Percentiles rank a stretch among this genome's conserved stretches.
These are phyloP conservation scores for Penicillium frequentans DNA, from an alignment of 2,329 filamentous ascomycete genomes.

Conservation along the genomic window DNA sequence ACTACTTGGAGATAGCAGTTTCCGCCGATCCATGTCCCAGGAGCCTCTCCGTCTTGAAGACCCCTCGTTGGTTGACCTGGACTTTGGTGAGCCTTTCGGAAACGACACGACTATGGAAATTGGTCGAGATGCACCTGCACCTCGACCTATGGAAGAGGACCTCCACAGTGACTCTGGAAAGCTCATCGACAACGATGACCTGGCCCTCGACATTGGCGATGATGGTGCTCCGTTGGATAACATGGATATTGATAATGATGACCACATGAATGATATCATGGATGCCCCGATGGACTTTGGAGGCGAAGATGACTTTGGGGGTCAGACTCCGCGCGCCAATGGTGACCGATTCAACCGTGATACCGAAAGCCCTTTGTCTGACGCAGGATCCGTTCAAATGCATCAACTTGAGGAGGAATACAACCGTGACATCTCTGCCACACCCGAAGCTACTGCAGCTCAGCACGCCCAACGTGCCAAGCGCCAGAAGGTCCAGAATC, in stretches of 20 bases:
- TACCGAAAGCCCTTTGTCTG: conserved; percentile 69
- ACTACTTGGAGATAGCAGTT: conserved; percentile 68
- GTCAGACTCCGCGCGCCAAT: conserved; percentile 51
- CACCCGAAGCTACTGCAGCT: conserved; percentile 53
- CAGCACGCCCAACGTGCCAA: conserved; percentile 72
- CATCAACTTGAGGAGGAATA: conserved; percentile 52
- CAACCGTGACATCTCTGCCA: conserved; percentile 16
- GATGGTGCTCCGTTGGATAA: conserved; percentile 46
- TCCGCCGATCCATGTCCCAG: conserved; percentile 48
- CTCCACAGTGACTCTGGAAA: conserved; percentile 65
- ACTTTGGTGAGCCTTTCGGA: conserved; percentile 67
- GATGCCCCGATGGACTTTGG: conserved; percentile 55
- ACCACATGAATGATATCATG: conserved; percentile 60
- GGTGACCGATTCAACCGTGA: conserved; percentile 57
- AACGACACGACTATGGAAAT: conserved; percentile 74
- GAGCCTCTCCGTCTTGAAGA: conserved; percentile 60
- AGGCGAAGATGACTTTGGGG: conserved; percentile 59
- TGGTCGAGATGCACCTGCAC: conserved; percentile 78
- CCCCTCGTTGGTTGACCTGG: conserved; percentile 72
- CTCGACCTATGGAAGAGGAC: conserved; percentile 59
- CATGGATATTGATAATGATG: conserved; percentile 38
- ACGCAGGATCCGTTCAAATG: conserved; percentile 65
- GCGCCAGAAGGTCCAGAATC: conserved; percentile 76
- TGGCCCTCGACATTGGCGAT: conserved; percentile 49
- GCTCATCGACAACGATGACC: conserved; percentile 55